Base-by-base conservation (phyloP, 352 stramenopile genomes). In the Globisporangium megalacanthum region DNA sequence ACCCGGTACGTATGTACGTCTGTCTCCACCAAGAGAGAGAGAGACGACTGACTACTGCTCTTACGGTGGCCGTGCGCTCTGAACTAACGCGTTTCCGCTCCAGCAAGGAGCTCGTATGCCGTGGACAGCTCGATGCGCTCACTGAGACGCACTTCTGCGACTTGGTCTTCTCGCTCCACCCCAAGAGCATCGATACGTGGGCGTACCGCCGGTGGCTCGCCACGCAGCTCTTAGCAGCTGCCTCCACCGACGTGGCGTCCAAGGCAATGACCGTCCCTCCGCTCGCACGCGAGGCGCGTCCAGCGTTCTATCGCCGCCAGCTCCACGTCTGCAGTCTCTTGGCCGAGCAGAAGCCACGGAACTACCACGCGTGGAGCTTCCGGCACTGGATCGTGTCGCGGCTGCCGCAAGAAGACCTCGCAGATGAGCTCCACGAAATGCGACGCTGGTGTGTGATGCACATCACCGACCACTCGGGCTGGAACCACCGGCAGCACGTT, bases 181-280 rank as follows among this genome's bases (percentile, higher is more conserved):
- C 84, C 0, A 94, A 94, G 70, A 94, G 84, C 56, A 92, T 92
- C 60, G 83, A 94, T 60, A 94, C 81, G 45, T 94, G 83, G 83
- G 81, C 83, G 3, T 88, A 94, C 54, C 68, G 84, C 14, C 74
- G 78, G 0, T 88, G 77, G 78, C 62, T 88, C 14, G 72, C 77
- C 29, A 75, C 64, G 59, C 70, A 69, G 3, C 31, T 84, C 6
- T 66, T 61, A 42, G 15, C 10, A 10, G 10, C 31, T 4, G 31
- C 58, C 14, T 52, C 65, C 8, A 29, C 70, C 3, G 20, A 59
- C 13, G 41, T 42, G n/a, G 9, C 29, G 13, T 22, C 41, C 1
- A 29, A 9, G 19, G 35, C 20, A 6, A 19, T 2, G 10, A 8
- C 35, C 3, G 7, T 39, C 35, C 2, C 7, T 39, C 50, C 19